phyloP scores from a whole-genome alignment of 495 filamentous ascomycete species.

The Talaromyces proteolyticus region DNA sequence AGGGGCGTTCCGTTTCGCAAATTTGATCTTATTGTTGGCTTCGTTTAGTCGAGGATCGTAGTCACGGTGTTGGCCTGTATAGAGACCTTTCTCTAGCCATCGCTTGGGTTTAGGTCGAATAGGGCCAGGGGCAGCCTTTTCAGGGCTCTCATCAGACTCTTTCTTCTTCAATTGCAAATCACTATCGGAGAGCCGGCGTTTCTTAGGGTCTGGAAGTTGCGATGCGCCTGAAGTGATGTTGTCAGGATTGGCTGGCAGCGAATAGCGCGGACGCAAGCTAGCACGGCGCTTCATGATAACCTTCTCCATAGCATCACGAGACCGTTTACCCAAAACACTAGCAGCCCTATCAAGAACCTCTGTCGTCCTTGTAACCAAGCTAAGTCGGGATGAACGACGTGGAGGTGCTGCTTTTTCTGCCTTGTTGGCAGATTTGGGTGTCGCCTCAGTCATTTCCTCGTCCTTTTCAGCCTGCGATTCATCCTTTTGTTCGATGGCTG shows the following conservation, averaged over 20 bases:
- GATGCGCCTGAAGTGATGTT: slow-evolving; percentile 10
- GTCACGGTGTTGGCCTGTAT: slow-evolving; percentile 70
- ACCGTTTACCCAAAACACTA: slow-evolving; percentile 51
- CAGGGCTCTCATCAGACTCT: slow-evolving; percentile 26
- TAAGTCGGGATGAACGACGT: slow-evolving; percentile 34
- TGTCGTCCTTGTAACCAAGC: slow-evolving; percentile 36
- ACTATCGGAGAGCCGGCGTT: slow-evolving; percentile 42
- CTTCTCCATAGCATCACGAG: slow-evolving; percentile 35
- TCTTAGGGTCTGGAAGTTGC: slow-evolving; percentile 37
- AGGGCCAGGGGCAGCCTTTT: slow-evolving; percentile 29
- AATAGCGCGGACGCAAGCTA: slow-evolving; percentile 33
- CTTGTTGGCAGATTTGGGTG: slow-evolving; percentile 11
- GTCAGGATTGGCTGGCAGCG: slow-evolving; percentile 25
- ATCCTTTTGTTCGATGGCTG: slow-evolving; percentile 36
- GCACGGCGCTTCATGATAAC: slow-evolving; percentile 36
- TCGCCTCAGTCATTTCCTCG: slow-evolving; percentile 27
- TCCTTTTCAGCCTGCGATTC: slow-evolving; percentile 16
- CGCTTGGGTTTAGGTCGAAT: slow-evolving; percentile 49
- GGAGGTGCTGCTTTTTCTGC: slow-evolving; percentile 13
- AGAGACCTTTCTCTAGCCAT: slow-evolving; percentile 80
- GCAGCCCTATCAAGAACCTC: slow-evolving; percentile 35
- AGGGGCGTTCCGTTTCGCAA: slow-evolving; percentile 37
- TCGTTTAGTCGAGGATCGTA: slow-evolving; percentile 59
- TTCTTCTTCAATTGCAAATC: slow-evolving; percentile 37
- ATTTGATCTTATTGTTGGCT: slow-evolving; percentile 52